phyloP scores from a whole-genome alignment of 352 stramenopile genomes.

The Pythium insidiosum region DNA sequence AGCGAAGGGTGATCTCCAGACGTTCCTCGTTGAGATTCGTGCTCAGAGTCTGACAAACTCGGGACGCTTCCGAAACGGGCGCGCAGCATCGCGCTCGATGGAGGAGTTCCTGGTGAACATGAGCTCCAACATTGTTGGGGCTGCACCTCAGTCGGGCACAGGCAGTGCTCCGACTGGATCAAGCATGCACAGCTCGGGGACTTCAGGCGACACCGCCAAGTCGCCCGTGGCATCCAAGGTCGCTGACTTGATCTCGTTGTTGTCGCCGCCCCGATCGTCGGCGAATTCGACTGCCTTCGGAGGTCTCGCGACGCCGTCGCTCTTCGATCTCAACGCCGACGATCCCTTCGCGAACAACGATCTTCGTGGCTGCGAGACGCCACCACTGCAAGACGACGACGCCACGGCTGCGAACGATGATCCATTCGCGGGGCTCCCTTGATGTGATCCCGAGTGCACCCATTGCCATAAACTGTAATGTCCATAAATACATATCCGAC shows the following conservation, averaged over 20 bases:
- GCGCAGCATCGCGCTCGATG: slow-evolving; percentile 51
- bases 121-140: slow-evolving; percentile 47
- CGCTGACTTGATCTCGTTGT: too few relatives aligned
- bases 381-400: slow-evolving; percentile 17
- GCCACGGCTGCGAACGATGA: slow-evolving; percentile 21
- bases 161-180: too few relatives aligned
- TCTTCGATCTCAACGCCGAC: too few relatives aligned
- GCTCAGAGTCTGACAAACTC: slow-evolving; percentile 36
- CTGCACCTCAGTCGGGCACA: too few relatives aligned
- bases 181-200: too few relatives aligned
- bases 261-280: too few relatives aligned
- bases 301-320: slow-evolving; percentile 9
- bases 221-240: background rate
- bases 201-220: background rate
- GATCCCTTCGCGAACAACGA: slow-evolving; percentile 64
- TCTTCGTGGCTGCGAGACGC: slow-evolving; percentile 41
- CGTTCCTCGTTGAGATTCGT: slow-evolving; percentile 49
- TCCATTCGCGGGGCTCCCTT: slow-evolving; percentile 49
- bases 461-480: too few relatives aligned
- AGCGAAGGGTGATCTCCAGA: slow-evolving; percentile 52
- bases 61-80: slow-evolving; percentile 28
- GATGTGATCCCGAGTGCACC: too few relatives aligned
- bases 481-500: too few relatives aligned
- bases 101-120: slow-evolving; percentile 53
- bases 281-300: background rate